Base-by-base conservation (phyloP, 768 basidiomycete species). In the Cyclocybe aegerita region DNA sequence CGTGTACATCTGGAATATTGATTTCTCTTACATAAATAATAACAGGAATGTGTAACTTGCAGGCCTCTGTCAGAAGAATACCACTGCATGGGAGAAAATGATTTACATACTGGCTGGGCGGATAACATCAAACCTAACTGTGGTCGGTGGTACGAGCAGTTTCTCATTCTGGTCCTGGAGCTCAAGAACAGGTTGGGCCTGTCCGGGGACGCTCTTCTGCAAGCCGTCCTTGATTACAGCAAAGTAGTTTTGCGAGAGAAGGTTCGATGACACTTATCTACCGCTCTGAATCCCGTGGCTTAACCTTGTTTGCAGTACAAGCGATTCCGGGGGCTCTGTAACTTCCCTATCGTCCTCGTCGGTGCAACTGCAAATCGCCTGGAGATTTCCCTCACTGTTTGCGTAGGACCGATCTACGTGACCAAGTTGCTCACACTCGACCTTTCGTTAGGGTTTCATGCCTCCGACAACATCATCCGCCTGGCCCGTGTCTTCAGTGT, bases 311-410 rank as follows among this genome's bases (percentile, higher is more conserved):
- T 36, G 47, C 40, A 58, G 57, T 58, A 48, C 54, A 58, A 52
- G 47, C 46, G 30, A 9, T 55, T 49, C 40, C 50, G 47, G 46
- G 48, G 39, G 11, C 52, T 39, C 43, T 49, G 43, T 39, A 58
- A 58, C 44, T 58, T 58, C 39, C 57, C 54, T 49, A 43, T 46
- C 38, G 54, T 58, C 46, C 54, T 58, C 29, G n/a, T 55, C 37
- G 50, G 57, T 50, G 43, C 41, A 38, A 52, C 53, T 62, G 64
- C 59, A 45, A 55, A 61, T 44, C 42, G 35, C 48, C n/a, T 54
- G n/a, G 15, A 56, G 34, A 15, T 49, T 12, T 46, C 49, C 12
- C 15, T 46, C 29, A 54, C 57, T 23, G 50, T 58, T 49, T 58
- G 57, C 44, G 15, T 55, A 43, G 57, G 57, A 42, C 39, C 31